Evolutionary conservation across 441 rosid species (phyloP), one percentile per base, ranked within the genome.

Genomic region (Biscutella laevigata): DNA sequence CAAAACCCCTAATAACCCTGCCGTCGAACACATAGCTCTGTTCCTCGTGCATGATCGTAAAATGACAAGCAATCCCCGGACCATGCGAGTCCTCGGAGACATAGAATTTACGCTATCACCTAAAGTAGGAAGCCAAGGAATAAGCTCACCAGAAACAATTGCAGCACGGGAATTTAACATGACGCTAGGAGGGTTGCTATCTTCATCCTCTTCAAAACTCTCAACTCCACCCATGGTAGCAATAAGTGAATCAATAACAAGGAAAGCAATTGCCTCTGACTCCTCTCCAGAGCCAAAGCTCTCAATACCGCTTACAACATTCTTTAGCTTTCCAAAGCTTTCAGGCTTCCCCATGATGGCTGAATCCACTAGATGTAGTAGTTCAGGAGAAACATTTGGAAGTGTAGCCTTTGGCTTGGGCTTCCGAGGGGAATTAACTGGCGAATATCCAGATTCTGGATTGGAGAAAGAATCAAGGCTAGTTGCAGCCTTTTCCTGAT

Each of bases 161-260:
- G 99, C 97, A 50, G 99, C 99, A 46, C 99, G 76, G 24, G 97
- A 84, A 74, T 94, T 94, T 68, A 88, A 72, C 99, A 94, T 94
- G 62, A 94, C 97, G 61, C 97, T 94, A 35, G 99, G 99, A 71
- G 99, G 99, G 68, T 84, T 89, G 69, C 73, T 80, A 60, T 94
- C 97, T 58, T 79, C 99, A 59, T 89, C 96, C 74, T 90, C 92
- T 65, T 84, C 99, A 66, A 89, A 89, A 73, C 99, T 84, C 80
- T 94, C 99, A 63, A 94, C 95, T 50, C 97, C 99, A 59, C 99
- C 99, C 99, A 94, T 94, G 42, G 99, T 94, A 55, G 95, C 97
- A 74, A 94, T 74, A 58, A 94, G 95, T 42, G 97, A 94, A 75
- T 94, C 99, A 60, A 94, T 84, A 68, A 94, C 90, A 76, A 78